Percentiles rank a stretch among this genome's conserved stretches.
Evolutionary conservation across 805 yeast species (phyloP).

Genomic region (Starmerella vitae): DNA sequence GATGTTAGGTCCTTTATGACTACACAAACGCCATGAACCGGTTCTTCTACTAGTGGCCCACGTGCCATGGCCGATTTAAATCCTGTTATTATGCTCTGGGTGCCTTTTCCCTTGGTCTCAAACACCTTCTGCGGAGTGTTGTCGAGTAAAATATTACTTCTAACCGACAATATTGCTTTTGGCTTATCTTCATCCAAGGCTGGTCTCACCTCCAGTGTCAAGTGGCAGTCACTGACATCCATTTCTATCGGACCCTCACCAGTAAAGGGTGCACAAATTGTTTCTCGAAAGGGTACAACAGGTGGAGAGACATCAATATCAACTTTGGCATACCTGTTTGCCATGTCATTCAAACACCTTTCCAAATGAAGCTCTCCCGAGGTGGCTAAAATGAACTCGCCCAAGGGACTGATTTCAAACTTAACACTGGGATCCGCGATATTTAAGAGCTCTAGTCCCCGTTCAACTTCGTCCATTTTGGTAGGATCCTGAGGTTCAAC

Average conservation of each 20-base stretch:
- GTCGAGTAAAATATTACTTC: conserved; percentile 13
- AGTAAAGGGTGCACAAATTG: conserved; percentile 43
- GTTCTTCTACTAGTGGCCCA: conserved; percentile 86
- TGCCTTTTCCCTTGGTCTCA: conserved; percentile 2
- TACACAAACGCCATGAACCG: conserved; percentile 56
- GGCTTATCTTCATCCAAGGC: conserved; percentile 17
- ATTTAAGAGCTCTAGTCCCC: conserved; percentile 64
- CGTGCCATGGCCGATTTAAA: conserved; percentile 67
- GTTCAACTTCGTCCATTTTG: conserved; percentile 51
- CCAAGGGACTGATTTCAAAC: conserved; percentile 71
- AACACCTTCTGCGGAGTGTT: conserved; percentile 8
- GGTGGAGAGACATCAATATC: conserved; percentile 82
- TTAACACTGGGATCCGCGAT: conserved; percentile 93
- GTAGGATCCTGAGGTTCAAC: conserved; percentile 86
- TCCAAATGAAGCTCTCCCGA: conserved; percentile 96
- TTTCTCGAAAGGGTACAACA: conserved; percentile 86
- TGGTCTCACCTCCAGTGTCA: conserved; percentile 11
- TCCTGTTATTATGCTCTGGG: conserved; percentile 50
- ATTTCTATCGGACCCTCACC: conserved; percentile 27
- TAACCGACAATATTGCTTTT: not conserved
- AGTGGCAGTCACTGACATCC: conserved; percentile 30
- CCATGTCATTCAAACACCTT: conserved; percentile 80
- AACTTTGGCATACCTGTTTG: conserved; percentile 73
- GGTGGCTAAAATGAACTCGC: conserved; percentile 85
- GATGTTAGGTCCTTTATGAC: conserved; percentile 18